Evolutionary conservation across 2,329 filamentous ascomycete genomes (phyloP).

Genomic region (Penicillium sp.): DNA sequence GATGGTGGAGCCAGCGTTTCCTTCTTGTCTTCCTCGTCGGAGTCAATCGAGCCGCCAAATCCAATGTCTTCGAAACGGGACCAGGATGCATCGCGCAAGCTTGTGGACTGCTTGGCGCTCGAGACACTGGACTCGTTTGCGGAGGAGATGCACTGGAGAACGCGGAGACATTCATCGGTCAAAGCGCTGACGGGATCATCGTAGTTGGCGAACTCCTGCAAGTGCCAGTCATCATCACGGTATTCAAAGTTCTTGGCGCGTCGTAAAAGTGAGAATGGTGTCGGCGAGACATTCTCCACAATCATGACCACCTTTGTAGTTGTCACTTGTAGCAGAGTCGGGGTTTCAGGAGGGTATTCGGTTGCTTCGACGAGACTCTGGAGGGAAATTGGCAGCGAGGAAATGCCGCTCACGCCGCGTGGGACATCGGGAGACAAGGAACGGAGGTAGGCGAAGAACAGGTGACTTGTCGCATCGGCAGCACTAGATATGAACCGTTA

Average conservation of each 20-base stretch:
- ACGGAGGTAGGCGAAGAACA: constrained; percentile 96
- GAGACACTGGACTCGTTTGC: constrained; percentile 82
- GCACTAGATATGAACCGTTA: constrained; percentile 59
- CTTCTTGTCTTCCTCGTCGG: constrained; percentile 65
- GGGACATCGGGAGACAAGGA: constrained; percentile 79
- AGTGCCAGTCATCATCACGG: constrained; percentile 79
- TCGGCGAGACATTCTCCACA: constrained; percentile 90
- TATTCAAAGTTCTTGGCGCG: constrained; percentile 95
- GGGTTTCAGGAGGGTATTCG: constrained; percentile 84
- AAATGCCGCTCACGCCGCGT: constrained; percentile 73
- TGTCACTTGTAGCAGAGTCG: constrained; percentile 72
- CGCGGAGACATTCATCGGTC: constrained; percentile 91
- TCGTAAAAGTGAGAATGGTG: constrained; percentile 85
- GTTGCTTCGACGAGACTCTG: constrained; percentile 90
- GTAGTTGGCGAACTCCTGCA: constrained; percentile 83
- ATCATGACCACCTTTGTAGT: constrained; percentile 96
- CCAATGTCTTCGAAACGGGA: constrained; percentile 95
- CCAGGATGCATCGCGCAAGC: constrained; percentile 85
- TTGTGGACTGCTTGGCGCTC: constrained; percentile 69
- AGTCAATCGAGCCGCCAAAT: constrained; percentile 74
- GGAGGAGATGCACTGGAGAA: constrained; percentile 83
- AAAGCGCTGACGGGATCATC: constrained; percentile 85
- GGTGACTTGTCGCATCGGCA: constrained; percentile 91
- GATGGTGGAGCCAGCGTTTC: constrained; percentile 27
- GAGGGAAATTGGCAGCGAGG: constrained; percentile 82